Percentiles rank a stretch among this genome's conserved stretches.
Conservation (phyloP, 257 asterid species). For the Cruciata laevipes region DNA sequence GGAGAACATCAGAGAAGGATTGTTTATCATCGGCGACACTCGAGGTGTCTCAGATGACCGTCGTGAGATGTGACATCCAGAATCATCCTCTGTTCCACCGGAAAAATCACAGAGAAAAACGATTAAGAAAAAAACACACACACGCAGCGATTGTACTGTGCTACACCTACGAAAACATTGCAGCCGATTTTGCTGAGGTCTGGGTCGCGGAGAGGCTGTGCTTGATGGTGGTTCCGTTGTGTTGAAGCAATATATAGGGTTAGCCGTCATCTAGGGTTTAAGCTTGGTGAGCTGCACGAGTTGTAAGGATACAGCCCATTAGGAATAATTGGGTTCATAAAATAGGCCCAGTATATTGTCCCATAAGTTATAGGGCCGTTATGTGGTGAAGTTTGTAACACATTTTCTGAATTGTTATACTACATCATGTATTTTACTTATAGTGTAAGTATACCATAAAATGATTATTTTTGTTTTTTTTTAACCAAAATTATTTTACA, state of each 20-base stretch:
- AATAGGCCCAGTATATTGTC: not conserved
- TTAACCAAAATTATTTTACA: too few species aligned
- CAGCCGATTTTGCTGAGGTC: too few species aligned
- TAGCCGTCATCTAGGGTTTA: not conserved
- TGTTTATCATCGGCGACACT: slow-evolving; percentile 46
- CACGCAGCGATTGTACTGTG: not conserved
- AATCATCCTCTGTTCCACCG: slow-evolving; percentile 43
- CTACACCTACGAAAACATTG: too few species aligned
- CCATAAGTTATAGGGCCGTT: too few species aligned
- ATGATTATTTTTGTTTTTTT: too few species aligned
- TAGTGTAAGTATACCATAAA: too few species aligned
- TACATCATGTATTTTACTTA: too few species aligned
- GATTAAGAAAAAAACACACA: not conserved
- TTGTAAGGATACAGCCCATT: not conserved
- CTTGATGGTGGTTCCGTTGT: too few species aligned
- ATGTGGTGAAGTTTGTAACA: too few species aligned
- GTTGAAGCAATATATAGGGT: not conserved
- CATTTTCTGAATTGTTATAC: too few species aligned
- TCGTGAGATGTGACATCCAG: slow-evolving; percentile 68
- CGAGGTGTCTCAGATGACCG: slow-evolving; percentile 69
- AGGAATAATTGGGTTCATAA: not conserved
- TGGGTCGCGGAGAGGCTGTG: too few species aligned
- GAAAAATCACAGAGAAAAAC: not conserved
- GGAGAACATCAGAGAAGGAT: slow-evolving; percentile 51
- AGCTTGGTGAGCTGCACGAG: not conserved